phyloP scores from a whole-genome alignment of 306 rosid species.

The Canavalia ensiformis region DNA sequence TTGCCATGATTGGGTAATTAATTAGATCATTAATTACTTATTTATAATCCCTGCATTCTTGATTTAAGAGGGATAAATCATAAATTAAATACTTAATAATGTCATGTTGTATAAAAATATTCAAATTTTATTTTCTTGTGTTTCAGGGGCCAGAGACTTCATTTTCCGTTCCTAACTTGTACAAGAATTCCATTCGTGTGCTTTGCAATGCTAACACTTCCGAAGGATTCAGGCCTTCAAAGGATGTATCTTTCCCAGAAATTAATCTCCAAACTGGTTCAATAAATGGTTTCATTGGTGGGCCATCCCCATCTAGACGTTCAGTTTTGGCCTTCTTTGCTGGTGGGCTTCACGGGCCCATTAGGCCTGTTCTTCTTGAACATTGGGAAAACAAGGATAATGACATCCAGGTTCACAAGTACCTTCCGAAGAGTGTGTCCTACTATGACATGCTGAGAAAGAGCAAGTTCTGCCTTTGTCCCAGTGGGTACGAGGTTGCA shows the following conservation, averaged over 20 bases:
- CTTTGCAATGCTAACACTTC: slow-evolving; percentile 96
- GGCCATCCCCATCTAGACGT: slow-evolving; percentile 82
- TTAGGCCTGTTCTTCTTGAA: slow-evolving; percentile 71
- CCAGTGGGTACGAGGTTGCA: slow-evolving; percentile 97
- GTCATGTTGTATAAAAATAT: not conserved
- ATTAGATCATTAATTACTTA: slow-evolving; percentile 5
- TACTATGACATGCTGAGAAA: slow-evolving; percentile 83
- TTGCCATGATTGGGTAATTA: slow-evolving; percentile 97
- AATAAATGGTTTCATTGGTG: slow-evolving; percentile 68
- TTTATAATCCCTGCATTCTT: not conserved
- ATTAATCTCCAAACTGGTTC: slow-evolving; percentile 76
- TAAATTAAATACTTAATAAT: too few species aligned
- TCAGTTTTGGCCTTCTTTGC: slow-evolving; percentile 83
- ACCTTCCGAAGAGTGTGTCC: slow-evolving; percentile 82
- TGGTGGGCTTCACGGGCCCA: slow-evolving; percentile 86
- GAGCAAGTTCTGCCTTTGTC: slow-evolving; percentile 89
- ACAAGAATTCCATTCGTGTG: slow-evolving; percentile 73
- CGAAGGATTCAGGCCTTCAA: slow-evolving; percentile 81
- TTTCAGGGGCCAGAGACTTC: slow-evolving; percentile 87
- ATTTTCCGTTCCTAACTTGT: slow-evolving; percentile 56
- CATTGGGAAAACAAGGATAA: slow-evolving; percentile 88
- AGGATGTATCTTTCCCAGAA: slow-evolving; percentile 91
- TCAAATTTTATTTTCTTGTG: not conserved
- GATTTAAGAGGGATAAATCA: not conserved
- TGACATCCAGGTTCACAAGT: slow-evolving; percentile 71